Evolutionary conservation across 2,329 filamentous ascomycete genomes (phyloP).

Genomic region (Ophiosphaerella narmari): DNA sequence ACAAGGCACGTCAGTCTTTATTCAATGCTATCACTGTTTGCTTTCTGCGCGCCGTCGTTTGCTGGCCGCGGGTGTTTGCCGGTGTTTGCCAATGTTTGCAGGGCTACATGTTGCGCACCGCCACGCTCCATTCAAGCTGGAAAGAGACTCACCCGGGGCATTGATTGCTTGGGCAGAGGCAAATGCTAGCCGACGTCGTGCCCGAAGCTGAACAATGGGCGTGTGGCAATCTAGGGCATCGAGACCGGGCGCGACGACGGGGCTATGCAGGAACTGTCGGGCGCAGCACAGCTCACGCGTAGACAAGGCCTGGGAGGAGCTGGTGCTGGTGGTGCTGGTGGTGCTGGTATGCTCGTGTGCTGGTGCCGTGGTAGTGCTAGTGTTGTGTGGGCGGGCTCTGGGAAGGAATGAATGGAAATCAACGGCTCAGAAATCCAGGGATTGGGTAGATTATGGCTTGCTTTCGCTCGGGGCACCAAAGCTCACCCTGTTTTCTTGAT

Average conservation of each 20-base stretch:
- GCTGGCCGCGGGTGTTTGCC: no score
- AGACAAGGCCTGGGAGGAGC: neutral
- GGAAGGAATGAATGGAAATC: no score
- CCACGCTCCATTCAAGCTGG: constrained; percentile 8
- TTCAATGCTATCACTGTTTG: neutral
- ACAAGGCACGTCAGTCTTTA: constrained; percentile 2
- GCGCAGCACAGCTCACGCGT: constrained; percentile 4
- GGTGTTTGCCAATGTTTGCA: no score
- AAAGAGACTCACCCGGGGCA: constrained; percentile 4
- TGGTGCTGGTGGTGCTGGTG: no score
- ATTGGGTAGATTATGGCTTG: no score
- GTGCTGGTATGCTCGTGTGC: no score
- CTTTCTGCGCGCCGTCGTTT: neutral
- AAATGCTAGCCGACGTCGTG: constrained; percentile 6
- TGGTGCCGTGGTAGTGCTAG: no score
- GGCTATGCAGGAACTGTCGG: constrained; percentile 2
- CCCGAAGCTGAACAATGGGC: constrained; percentile 4
- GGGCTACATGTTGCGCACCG: neutral
- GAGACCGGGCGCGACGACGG: neutral
- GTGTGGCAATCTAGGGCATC: neutral
- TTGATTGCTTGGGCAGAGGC: constrained; percentile 11
- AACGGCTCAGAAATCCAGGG: no score
- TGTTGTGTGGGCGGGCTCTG: no score
- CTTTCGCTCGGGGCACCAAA: no score
- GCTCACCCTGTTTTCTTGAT: no score